Evolutionary conservation across 1,139 yeast species (phyloP), one percentile per base, ranked within the genome.

Genomic region (Candida labiduridarum): DNA sequence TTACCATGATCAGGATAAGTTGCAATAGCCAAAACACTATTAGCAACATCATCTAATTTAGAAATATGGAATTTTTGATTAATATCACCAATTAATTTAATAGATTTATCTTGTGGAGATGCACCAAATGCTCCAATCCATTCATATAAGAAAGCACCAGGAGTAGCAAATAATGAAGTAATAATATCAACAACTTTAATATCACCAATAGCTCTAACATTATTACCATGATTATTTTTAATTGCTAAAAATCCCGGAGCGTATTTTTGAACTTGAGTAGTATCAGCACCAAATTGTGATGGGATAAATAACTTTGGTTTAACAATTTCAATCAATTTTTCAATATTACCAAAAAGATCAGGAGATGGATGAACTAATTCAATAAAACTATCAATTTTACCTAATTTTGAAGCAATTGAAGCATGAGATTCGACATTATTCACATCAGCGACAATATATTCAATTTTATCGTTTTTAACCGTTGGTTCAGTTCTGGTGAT

Each of bases 271-370:
- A 61, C 63, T 15, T 62, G 58, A 11, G 45, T 38, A 29, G 63
- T 61, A 46, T 82, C 82, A 39, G 69, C 60, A 44, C 89, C 89
- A 58, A 80, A 84, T 59, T 84, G 88, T 3, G 88, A 79, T 36
- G 89, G 87, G 51, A 84, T 74, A 64, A 76, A 83, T 34, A 83
- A 59, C 61, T 80, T 78, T 43, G 84, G 83, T 58, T 72, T 75
- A 39, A 76, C 74, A 15, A 60, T 61, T 7, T 61, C 59, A 2
- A 78, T 73, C 5, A 82, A 58, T 47, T 64, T 59, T 54, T 71
- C 76, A 35, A 71, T 48, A 5, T 54, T 54, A 2, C 64, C 56
- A 25, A 65, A 65, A 19, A 63, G 46, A 2, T 50, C 61, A 1
- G 72, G 71, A 29, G 53, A 53, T 5, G 66, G 58, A n/a, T 68